Conservation (phyloP, 441 rosid species). For the Erysimum cheiri region DNA sequence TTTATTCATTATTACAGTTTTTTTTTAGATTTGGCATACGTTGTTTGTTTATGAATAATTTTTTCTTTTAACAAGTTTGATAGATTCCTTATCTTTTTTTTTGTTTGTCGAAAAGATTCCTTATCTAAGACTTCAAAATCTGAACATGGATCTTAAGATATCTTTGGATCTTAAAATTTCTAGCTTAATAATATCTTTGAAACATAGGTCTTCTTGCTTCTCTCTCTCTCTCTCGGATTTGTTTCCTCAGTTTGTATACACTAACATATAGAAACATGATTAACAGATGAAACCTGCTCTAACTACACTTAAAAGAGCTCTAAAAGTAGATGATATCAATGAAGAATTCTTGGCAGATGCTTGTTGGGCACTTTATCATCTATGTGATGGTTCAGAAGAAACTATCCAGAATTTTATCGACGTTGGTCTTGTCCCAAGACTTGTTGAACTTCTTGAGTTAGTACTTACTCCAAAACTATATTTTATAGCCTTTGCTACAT, state of each 20-base stretch:
- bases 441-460: slow-evolving; percentile 72
- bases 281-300: slow-evolving; percentile 81
- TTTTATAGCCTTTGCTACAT: neutral
- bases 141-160: too few relatives aligned
- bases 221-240: neutral
- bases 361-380: slow-evolving; percentile 81
- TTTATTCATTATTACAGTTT: neutral
- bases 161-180: too few relatives aligned
- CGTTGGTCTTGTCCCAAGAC: slow-evolving; percentile 69
- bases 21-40: too few relatives aligned
- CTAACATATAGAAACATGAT: slow-evolving; percentile 5
- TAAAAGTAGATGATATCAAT: slow-evolving; percentile 49
- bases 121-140: neutral
- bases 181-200: too few relatives aligned
- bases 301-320: slow-evolving; percentile 65
- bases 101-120: too few relatives aligned
- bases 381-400: slow-evolving; percentile 82
- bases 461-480: slow-evolving; percentile 29
- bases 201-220: slow-evolving; percentile 46
- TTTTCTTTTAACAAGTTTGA: too few relatives aligned
- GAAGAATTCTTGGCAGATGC: slow-evolving; percentile 87
- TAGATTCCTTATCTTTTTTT: neutral
- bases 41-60: too few relatives aligned
- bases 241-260: neutral
- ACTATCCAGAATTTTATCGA: slow-evolving; percentile 80